Percentiles rank a stretch among this genome's conserved stretches.
Evolutionary conservation across 1,139 yeast genomes (phyloP).

Genomic region (Yamadazyma atlantica): DNA sequence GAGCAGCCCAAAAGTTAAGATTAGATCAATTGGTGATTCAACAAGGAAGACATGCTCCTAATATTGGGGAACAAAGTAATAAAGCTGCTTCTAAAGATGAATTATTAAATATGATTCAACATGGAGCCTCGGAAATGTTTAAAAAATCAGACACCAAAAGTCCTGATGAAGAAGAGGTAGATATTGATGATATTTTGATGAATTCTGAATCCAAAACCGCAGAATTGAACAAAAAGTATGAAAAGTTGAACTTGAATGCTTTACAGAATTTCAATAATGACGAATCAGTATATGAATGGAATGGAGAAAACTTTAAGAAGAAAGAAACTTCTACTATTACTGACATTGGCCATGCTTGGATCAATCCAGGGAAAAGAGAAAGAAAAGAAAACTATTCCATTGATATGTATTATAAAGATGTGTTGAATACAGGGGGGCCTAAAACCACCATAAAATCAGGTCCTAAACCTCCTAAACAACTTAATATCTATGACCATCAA

Average conservation of each 20-base stretch:
- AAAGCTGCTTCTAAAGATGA: conserved; percentile 50
- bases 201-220: conserved; percentile 64
- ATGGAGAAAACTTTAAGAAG: conserved; percentile 78
- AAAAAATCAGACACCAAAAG: conserved; percentile 14
- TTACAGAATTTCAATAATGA: conserved; percentile 67
- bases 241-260: conserved; percentile 70
- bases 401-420: conserved; percentile 79
- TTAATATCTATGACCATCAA: conserved; percentile 72
- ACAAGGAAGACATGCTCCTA: conserved; percentile 53
- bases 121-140: conserved; percentile 71
- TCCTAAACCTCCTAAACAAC: conserved; percentile 67
- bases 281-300: conserved; percentile 80
- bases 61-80: conserved; percentile 24
- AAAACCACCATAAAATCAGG: conserved; percentile 43
- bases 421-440: conserved; percentile 52
- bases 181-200: conserved; percentile 59
- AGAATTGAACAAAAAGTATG: conserved; percentile 62
- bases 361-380: conserved; percentile 75
- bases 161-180: conserved; percentile 28
- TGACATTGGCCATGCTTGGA: conserved; percentile 56
- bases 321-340: conserved; percentile 42
- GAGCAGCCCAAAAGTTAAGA: conserved; percentile 77
- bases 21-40: conserved; percentile 81
- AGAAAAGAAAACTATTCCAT: conserved; percentile 76
- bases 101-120: conserved; percentile 75